phyloP scores from a whole-genome alignment of 2,329 filamentous ascomycete species.

The Paraphoma chrysanthemicola region DNA sequence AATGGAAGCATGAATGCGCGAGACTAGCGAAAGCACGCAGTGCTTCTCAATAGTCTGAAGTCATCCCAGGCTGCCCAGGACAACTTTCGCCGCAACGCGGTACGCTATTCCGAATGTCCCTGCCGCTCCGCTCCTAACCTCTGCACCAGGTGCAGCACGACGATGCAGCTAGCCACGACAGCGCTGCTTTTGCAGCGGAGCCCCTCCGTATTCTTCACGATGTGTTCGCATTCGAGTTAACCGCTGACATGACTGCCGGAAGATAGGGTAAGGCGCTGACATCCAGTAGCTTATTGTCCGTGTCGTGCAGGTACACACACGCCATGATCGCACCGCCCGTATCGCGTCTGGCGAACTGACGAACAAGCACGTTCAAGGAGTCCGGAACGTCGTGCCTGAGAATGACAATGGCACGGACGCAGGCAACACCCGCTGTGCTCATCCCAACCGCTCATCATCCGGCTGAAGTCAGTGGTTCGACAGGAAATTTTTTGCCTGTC shows the following conservation, averaged over 20 bases:
- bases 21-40: slow-evolving; percentile 4
- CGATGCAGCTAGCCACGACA: slow-evolving; percentile 20
- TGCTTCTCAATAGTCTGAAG: slow-evolving; percentile 7
- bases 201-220: slow-evolving; percentile 12
- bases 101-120: slow-evolving; percentile 24
- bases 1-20: slow-evolving; percentile 8
- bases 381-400: slow-evolving; percentile 42
- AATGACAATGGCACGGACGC: slow-evolving; percentile 16
- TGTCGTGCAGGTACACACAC: slow-evolving; percentile 29
- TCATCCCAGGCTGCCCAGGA: slow-evolving; percentile 14
- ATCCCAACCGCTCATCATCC: slow-evolving; percentile 10
- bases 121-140: slow-evolving; percentile 20
- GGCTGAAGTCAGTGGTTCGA: slow-evolving; percentile 30
- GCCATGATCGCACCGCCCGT: slow-evolving; percentile 13
- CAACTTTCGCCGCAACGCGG: slow-evolving; percentile 19
- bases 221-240: slow-evolving; percentile 14
- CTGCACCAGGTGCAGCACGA: slow-evolving; percentile 22
- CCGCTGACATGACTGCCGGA: slow-evolving; percentile 28
- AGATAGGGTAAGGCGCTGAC: slow-evolving; percentile 28
- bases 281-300: slow-evolving; percentile 26
- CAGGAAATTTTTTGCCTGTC: slow-evolving; percentile 21
- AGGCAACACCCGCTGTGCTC: slow-evolving; percentile 5
- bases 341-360: slow-evolving; percentile 8
- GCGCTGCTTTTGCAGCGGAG: slow-evolving; percentile 31
- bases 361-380: slow-evolving; percentile 10